Evolutionary conservation across 176 grass and related monocot species (phyloP).

Genomic region (Aegilops speltoides): DNA sequence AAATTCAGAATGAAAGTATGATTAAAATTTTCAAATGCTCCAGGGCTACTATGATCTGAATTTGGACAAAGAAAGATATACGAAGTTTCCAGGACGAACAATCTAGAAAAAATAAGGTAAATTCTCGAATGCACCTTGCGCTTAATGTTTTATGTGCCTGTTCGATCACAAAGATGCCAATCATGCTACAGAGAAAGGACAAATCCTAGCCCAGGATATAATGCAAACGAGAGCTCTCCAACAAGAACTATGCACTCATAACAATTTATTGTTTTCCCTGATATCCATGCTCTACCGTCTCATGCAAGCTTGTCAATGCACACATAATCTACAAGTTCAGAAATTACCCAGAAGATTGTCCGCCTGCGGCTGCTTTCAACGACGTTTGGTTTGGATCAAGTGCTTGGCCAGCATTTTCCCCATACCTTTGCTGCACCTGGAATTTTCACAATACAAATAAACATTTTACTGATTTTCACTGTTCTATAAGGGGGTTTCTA

Average conservation of each 20-base stretch:
- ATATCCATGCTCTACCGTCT: slow-evolving; percentile 11
- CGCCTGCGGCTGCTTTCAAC: slow-evolving; percentile 83
- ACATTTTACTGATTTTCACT: not conserved
- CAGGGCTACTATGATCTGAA: not conserved
- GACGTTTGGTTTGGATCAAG: slow-evolving; percentile 80
- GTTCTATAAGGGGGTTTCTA: not conserved
- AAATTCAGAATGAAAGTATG: slow-evolving; percentile 9
- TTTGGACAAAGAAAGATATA: not conserved
- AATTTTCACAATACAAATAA: slow-evolving; percentile 21
- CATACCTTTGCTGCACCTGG: slow-evolving; percentile 70
- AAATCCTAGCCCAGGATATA: not conserved
- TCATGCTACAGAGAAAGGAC: not conserved
- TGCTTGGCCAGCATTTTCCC: slow-evolving; percentile 76
- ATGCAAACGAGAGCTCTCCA: not conserved
- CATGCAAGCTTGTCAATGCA: slow-evolving; percentile 15
- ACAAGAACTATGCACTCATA: not conserved
- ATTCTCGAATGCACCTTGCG: not conserved
- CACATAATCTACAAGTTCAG: slow-evolving; percentile 25
- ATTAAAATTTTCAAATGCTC: not conserved
- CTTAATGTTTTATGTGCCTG: not conserved
- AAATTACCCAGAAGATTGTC: slow-evolving; percentile 87
- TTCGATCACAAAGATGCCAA: not conserved
- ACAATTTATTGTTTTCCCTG: not conserved
- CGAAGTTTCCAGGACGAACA: not conserved
- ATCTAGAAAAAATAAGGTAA: not conserved